Percentiles rank a stretch among this genome's conserved stretches.
phyloP scores from a whole-genome alignment of 1,284 basidiomycete genomes.

The Earliella scabrosa region DNA sequence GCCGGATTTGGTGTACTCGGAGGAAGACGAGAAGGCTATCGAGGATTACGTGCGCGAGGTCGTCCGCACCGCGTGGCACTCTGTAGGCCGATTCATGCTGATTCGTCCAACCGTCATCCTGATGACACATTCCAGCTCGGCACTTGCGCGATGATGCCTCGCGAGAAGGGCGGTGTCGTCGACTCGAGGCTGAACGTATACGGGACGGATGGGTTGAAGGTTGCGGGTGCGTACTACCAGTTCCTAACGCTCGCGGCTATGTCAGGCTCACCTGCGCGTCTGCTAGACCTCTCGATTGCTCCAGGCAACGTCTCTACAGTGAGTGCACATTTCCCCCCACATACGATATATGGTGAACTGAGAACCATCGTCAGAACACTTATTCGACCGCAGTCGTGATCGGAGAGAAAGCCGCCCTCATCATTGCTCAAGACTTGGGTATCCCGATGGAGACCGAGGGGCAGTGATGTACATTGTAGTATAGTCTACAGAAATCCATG shows the following conservation, averaged over 20 bases:
- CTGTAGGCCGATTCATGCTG: constrained; percentile 19
- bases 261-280: too few species aligned
- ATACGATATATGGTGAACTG: neutral
- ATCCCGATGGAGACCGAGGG: constrained; percentile 16
- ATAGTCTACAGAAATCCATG: too few species aligned
- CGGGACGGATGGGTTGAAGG: constrained; percentile 70
- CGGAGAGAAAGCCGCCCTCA: constrained; percentile 66
- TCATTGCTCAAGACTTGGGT: constrained; percentile 64
- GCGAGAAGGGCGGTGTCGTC: constrained; percentile 73
- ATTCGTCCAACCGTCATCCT: too few species aligned
- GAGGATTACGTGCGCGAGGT: constrained; percentile 55
- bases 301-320: constrained; percentile 46
- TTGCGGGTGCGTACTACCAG: constrained; percentile 36
- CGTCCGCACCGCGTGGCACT: constrained; percentile 33
- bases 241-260: too few species aligned
- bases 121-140: constrained; percentile 16
- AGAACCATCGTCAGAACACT: constrained; percentile 49
- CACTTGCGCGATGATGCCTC: constrained; percentile 71
- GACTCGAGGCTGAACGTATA: constrained; percentile 72
- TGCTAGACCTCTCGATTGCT: constrained; percentile 66
- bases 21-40: constrained; percentile 66
- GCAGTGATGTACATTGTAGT: too few species aligned
- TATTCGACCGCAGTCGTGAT: constrained; percentile 69
- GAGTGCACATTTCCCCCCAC: constrained; percentile 3
- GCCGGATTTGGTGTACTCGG: constrained; percentile 56